phyloP scores from a whole-genome alignment of 2,329 filamentous ascomycete genomes.

The Fusarium circinatum region DNA sequence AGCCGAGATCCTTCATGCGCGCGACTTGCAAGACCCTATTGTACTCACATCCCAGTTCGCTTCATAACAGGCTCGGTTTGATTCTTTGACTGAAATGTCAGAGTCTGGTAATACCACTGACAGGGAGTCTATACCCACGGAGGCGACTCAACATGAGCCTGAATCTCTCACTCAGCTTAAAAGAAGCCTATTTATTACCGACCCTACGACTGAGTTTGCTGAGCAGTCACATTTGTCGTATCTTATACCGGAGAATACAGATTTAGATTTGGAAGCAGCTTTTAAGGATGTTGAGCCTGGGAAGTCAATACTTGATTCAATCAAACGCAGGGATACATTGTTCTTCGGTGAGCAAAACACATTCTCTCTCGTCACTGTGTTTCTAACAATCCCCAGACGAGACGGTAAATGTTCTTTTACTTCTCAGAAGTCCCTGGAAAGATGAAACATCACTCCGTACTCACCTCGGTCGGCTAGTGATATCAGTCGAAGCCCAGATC shows the following conservation, averaged over 20 bases:
- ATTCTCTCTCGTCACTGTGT: conserved; percentile 52
- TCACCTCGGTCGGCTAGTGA: conserved; percentile 69
- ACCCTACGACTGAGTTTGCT: conserved; percentile 55
- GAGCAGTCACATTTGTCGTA: conserved; percentile 70
- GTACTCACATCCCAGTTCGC: not conserved
- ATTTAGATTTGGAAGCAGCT: conserved; percentile 63
- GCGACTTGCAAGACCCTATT: not conserved
- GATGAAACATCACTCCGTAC: conserved; percentile 66
- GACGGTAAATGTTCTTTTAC: conserved; percentile 73
- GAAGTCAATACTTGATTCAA: conserved; percentile 63
- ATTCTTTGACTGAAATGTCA: conserved; percentile 23
- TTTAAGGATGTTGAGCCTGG: conserved; percentile 57
- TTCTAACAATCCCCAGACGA: conserved; percentile 68
- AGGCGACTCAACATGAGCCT: conserved; percentile 21
- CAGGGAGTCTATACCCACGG: conserved; percentile 34
- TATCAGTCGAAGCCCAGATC: conserved; percentile 74
- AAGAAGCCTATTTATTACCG: conserved; percentile 36
- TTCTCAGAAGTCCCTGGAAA: conserved; percentile 71
- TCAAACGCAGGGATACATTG: conserved; percentile 71
- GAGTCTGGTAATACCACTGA: conserved; percentile 31
- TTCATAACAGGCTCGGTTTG: not conserved
- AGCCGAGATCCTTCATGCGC: not conserved
- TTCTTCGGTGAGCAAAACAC: conserved; percentile 72
- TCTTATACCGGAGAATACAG: conserved; percentile 66
- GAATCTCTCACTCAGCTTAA: conserved; percentile 39